Evolutionary conservation across 176 grass and related monocot species (phyloP).

Genomic region (Tillandsia fasciculata): DNA sequence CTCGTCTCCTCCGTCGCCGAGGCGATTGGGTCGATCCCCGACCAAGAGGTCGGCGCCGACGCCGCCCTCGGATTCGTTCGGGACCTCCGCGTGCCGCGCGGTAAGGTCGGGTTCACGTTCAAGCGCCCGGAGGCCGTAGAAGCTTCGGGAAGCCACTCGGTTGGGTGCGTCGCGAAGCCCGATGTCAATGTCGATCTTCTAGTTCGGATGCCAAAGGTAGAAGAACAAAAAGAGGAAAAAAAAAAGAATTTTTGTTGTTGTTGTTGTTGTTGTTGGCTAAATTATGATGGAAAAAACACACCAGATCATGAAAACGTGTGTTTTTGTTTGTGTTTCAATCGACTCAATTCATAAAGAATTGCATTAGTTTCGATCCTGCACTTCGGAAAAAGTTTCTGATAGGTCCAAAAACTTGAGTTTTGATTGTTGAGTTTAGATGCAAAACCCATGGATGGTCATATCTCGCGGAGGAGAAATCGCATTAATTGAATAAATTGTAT

Average conservation of each 20-base stretch:
- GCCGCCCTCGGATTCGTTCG: slow-evolving; percentile 42
- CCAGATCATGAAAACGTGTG: too few species aligned
- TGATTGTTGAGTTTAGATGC: too few species aligned
- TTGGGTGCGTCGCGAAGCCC: slow-evolving; percentile 46
- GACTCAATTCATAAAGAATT: too few species aligned
- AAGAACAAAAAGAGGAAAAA: not conserved
- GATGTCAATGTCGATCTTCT: slow-evolving; percentile 64
- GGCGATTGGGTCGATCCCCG: slow-evolving; percentile 40
- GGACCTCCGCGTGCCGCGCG: slow-evolving; percentile 34
- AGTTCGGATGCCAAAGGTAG: slow-evolving; percentile 78
- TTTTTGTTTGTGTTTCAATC: too few species aligned
- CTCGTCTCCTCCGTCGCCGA: slow-evolving; percentile 38
- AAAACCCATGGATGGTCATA: too few species aligned
- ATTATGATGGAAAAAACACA: too few species aligned
- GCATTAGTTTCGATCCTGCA: too few species aligned
- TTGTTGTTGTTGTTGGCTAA: not conserved
- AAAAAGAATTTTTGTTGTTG: not conserved
- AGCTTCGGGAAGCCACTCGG: slow-evolving; percentile 52
- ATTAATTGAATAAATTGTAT: too few species aligned
- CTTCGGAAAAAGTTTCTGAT: too few species aligned
- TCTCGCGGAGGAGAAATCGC: too few species aligned
- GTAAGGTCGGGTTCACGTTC: slow-evolving; percentile 62
- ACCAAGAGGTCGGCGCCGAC: slow-evolving; percentile 32
- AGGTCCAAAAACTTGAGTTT: too few species aligned
- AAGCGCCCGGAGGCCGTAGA: slow-evolving; percentile 40